Conservation (phyloP, 2,329 filamentous ascomycete species). For the Diaporthe nobilis region DNA sequence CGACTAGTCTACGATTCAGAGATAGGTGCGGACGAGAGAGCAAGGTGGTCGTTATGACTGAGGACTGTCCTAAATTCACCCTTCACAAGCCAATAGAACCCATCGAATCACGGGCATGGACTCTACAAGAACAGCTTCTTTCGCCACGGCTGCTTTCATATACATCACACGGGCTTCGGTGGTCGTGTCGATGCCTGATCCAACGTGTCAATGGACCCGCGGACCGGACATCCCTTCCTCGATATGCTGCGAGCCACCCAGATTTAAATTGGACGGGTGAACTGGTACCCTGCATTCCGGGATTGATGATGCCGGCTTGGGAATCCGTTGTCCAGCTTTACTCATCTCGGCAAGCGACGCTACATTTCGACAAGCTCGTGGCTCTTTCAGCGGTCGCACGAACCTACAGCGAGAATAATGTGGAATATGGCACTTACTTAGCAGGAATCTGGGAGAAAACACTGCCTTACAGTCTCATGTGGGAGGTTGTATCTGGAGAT, state of each 20-base stretch:
- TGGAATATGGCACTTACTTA: neutral
- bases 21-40: neutral
- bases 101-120: neutral
- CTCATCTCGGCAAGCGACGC: neutral
- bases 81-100: neutral
- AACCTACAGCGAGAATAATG: neutral
- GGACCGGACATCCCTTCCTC: neutral
- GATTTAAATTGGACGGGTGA: too few species aligned
- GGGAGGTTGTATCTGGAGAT: neutral
- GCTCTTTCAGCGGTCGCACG: slow-evolving; percentile 4
- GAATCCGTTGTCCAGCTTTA: neutral
- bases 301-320: neutral
- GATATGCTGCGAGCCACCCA: too few species aligned
- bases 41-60: neutral
- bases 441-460: neutral
- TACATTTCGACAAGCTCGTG: neutral
- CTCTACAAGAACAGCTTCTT: slow-evolving; percentile 1
- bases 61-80: fast-evolving
- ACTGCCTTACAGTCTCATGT: neutral
- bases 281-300: too few species aligned
- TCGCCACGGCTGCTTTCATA: neutral
- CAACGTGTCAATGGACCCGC: neutral
- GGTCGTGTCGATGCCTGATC: neutral
- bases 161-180: neutral
- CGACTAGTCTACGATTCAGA: neutral